A percentile compares a stretch with the other conserved stretches of the same genome.
Evolutionary conservation across 257 asterid species (phyloP).

Genomic region (Euphrasia confusa): DNA sequence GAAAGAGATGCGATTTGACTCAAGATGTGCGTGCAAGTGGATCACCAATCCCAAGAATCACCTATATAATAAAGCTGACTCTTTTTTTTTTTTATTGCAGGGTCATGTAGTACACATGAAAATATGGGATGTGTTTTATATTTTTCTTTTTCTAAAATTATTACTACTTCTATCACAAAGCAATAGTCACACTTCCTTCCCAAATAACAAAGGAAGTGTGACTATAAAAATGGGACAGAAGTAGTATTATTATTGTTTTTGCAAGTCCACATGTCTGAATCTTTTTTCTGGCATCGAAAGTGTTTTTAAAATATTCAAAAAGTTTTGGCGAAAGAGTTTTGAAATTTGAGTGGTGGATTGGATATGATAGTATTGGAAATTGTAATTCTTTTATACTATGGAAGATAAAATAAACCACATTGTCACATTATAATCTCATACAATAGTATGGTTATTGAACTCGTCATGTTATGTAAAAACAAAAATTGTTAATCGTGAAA

Average conservation of each 20-base stretch:
- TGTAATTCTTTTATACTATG: not conserved
- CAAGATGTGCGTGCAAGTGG: constrained; percentile 38
- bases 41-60: constrained; percentile 54
- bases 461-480: too few species aligned
- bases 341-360: not conserved
- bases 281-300: not conserved
- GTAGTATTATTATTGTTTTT: too few species aligned
- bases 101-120: not conserved
- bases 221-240: too few species aligned
- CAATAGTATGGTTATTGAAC: too few species aligned
- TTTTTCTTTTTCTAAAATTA: not conserved
- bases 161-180: too few species aligned
- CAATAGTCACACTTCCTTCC: too few species aligned
- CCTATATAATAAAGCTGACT: constrained; percentile 8
- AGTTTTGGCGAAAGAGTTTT: not conserved
- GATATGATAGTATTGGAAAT: not conserved
- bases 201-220: too few species aligned
- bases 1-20: constrained; percentile 46
- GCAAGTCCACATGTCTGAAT: constrained; percentile 14
- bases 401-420: too few species aligned
- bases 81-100: not conserved
- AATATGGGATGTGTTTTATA: constrained; percentile 16
- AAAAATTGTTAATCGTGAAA: too few species aligned
- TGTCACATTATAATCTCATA: too few species aligned
- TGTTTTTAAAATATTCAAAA: not conserved